A percentile compares a stretch with the other conserved stretches of the same genome.
These are phyloP conservation scores for Xylogone sp. DNA, from an alignment of 2,329 filamentous ascomycete species.

Conservation along the genomic window DNA sequence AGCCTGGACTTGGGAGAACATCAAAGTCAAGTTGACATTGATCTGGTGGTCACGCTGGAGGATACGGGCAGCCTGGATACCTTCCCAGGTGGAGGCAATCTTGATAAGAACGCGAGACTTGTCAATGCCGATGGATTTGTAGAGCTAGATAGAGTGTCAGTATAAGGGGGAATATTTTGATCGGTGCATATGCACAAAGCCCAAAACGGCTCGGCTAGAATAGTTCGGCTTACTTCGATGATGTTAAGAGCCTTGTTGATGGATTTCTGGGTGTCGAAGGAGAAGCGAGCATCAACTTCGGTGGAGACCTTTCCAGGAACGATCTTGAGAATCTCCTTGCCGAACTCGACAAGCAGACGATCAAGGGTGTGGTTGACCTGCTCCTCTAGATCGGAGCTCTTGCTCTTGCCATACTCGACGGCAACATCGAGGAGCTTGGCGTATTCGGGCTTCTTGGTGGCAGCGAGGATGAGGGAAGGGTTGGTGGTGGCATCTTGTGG, in stretches of 20 bases:
- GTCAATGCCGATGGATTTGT: constrained; percentile 84
- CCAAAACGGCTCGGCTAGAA: too few relatives aligned
- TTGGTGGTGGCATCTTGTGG: constrained; percentile 99
- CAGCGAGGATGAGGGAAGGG: constrained; percentile 96
- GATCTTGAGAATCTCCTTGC: constrained; percentile 94
- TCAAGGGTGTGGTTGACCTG: constrained; percentile 91
- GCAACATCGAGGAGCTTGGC: constrained; percentile 85
- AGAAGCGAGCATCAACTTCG: constrained; percentile 94
- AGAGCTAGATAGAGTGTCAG: constrained; percentile 60
- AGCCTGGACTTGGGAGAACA: constrained; percentile 95
- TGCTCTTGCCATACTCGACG: constrained; percentile 78
- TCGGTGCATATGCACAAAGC: too few relatives aligned
- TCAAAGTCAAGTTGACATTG: constrained; percentile 98
- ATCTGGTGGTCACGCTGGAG: constrained; percentile 93
- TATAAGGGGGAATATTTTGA: neutral
- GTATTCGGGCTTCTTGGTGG: constrained; percentile 97
- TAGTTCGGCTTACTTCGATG: constrained; percentile 67
- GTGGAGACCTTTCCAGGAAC: constrained; percentile 98
- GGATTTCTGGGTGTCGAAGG: constrained; percentile 89
- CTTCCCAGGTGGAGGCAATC: constrained; percentile 98
- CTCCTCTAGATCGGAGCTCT: constrained; percentile 65
- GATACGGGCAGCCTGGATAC: constrained; percentile 97
- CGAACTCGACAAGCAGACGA: constrained; percentile 94
- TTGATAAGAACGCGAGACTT: constrained; percentile 98
- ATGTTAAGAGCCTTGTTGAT: constrained; percentile 96